Evolutionary conservation across 2,329 filamentous ascomycete species (phyloP).

Genomic region (Gaeumannomyces tritici): DNA sequence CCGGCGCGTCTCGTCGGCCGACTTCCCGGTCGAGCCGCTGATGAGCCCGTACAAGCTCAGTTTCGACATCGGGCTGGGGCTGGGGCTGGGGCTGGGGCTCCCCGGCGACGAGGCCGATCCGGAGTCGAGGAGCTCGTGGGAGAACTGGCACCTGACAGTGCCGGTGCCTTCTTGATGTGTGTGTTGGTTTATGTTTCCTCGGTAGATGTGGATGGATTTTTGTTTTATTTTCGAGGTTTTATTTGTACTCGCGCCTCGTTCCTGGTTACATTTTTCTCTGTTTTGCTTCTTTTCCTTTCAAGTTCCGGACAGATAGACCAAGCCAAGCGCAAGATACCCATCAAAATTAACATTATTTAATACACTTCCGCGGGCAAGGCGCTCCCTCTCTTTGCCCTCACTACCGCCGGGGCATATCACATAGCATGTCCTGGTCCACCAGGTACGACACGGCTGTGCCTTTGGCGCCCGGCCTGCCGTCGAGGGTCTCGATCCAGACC

Average conservation of each 20-base stretch:
- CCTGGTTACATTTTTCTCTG: background rate
- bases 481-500: conserved; percentile 54
- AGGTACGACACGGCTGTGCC: conserved; percentile 23
- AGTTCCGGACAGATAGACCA: background rate
- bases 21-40: background rate
- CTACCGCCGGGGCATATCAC: background rate
- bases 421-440: background rate
- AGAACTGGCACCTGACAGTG: background rate
- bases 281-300: background rate
- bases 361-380: background rate
- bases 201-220: too few relatives aligned
- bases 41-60: background rate
- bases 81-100: background rate
- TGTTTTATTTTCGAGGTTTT: too few relatives aligned
- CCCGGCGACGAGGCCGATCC: background rate
- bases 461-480: conserved; percentile 55
- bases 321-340: background rate
- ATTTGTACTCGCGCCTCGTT: too few relatives aligned
- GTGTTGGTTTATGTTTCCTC: background rate
- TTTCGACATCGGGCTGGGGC: too few relatives aligned
- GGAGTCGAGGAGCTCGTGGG: background rate
- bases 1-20: background rate
- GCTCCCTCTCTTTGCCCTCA: too few relatives aligned
- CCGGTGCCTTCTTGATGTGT: background rate
- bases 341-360: background rate